Evolutionary conservation across 106 monocot genomes (phyloP).

Genomic region (Iris macrosiphon): DNA sequence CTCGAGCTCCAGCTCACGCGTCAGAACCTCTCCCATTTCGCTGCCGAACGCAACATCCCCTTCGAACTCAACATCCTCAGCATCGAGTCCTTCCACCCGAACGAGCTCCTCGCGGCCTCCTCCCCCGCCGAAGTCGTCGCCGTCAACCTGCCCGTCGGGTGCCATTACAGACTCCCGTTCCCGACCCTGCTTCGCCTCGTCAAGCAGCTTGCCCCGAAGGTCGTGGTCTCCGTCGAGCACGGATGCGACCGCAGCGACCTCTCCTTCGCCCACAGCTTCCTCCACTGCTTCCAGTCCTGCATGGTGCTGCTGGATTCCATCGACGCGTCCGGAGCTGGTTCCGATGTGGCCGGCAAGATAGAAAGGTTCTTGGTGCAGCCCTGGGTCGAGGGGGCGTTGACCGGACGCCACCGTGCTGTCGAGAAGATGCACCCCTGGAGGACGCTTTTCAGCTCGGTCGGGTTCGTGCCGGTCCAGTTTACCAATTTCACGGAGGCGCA

Average conservation of each 20-base stretch:
- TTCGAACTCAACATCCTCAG: conserved; percentile 3
- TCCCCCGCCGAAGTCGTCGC: conserved; percentile 38
- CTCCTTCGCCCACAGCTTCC: conserved; percentile 51
- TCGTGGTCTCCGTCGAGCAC: conserved; percentile 65
- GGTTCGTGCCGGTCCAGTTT: conserved; percentile 48
- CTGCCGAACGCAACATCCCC: conserved; percentile 12
- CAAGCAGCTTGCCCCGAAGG: conserved; percentile 60
- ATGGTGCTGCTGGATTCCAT: conserved; percentile 69
- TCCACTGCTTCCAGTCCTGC: conserved; percentile 48
- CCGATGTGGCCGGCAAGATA: conserved; percentile 53
- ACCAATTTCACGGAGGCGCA: conserved; percentile 86
- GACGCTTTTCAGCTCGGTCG: conserved; percentile 30
- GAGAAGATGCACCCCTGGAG: conserved; percentile 51
- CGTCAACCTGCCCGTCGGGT: conserved; percentile 58
- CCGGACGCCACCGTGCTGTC: conserved; percentile 30
- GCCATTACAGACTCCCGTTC: conserved; percentile 11
- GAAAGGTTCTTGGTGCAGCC: conserved; percentile 68
- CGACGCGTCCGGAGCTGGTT: conserved; percentile 45
- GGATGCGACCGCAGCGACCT: conserved; percentile 62
- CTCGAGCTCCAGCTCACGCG: conserved; percentile 12
- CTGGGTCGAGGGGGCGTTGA: conserved; percentile 32
- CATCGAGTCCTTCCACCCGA: conserved; percentile 14
- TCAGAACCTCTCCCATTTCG: conserved; percentile 11
- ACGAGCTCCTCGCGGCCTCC: conserved; percentile 2
- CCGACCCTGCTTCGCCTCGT: conserved; percentile 52